Conservation (phyloP, 768 basidiomycete genomes). For the Plicaturopsis crispa region DNA sequence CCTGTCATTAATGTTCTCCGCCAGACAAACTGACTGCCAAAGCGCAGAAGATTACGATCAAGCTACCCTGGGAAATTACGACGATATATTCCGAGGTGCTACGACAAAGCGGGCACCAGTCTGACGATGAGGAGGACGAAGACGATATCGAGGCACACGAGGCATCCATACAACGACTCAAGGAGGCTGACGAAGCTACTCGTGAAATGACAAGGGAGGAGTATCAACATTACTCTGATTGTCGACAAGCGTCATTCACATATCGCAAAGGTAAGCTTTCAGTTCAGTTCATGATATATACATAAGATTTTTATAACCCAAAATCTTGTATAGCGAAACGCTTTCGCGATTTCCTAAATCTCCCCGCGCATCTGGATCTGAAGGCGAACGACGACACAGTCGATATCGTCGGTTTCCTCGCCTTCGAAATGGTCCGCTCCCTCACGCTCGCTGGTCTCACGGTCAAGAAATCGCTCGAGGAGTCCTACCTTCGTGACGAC, state of each 20-base stretch:
- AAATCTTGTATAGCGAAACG: conserved; percentile 81
- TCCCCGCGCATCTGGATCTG: conserved; percentile 79
- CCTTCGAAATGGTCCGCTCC: conserved; percentile 95
- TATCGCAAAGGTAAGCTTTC: conserved; percentile 77
- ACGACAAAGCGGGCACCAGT: conserved; percentile 64
- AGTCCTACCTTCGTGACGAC: conserved; percentile 59
- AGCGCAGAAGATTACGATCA: conserved; percentile 89
- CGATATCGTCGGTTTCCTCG: conserved; percentile 94
- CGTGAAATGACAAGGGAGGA: conserved; percentile 95
- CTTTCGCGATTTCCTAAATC: conserved; percentile 90
- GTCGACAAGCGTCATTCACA: conserved; percentile 93
- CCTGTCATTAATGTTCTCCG: background rate
- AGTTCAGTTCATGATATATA: background rate
- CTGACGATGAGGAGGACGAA: conserved; percentile 94
- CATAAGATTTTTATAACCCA: conserved; percentile 1
- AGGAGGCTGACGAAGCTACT: conserved; percentile 95
- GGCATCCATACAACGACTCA: conserved; percentile 82
- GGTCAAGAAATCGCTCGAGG: conserved; percentile 74
- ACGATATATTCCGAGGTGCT: conserved; percentile 90
- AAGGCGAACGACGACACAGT: conserved; percentile 91
- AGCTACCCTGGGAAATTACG: conserved; percentile 92
- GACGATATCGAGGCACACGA: conserved; percentile 95
- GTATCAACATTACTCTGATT: conserved; percentile 95
- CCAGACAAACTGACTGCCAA: conserved; percentile 75
- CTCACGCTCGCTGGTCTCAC: conserved; percentile 84